A percentile compares a stretch with the other conserved stretches of the same genome.
phyloP scores from a whole-genome alignment of 139 green algal species.

The Chlamydomonas asymmetrica region DNA sequence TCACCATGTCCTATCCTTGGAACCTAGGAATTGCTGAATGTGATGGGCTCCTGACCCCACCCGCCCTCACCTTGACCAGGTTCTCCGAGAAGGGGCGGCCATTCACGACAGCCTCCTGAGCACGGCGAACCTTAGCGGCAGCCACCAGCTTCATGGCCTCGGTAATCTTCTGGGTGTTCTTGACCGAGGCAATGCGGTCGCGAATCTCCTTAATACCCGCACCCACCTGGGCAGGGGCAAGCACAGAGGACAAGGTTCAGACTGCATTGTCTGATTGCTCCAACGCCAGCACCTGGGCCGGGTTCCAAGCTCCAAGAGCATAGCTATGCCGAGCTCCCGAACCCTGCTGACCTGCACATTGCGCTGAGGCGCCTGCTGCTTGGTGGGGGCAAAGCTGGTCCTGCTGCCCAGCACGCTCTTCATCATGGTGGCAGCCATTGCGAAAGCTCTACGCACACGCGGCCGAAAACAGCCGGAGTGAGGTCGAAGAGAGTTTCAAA shows the following conservation, averaged over 20 bases:
- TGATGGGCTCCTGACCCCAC: too few species aligned
- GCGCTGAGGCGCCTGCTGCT: constrained; percentile 3
- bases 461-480: too few species aligned
- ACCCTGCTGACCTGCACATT: constrained; percentile 25
- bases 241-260: not conserved
- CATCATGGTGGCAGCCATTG: constrained; percentile 31
- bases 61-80: constrained; percentile 90
- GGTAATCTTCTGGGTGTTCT: constrained; percentile 99
- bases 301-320: too few species aligned
- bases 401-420: constrained; percentile 25
- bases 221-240: constrained; percentile 36
- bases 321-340: not conserved
- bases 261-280: not conserved
- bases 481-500: not conserved
- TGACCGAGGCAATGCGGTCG: constrained; percentile 94
- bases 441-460: not conserved
- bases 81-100: constrained; percentile 98
- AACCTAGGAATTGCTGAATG: too few species aligned
- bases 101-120: constrained; percentile 96
- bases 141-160: constrained; percentile 95
- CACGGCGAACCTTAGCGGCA: constrained; percentile 91
- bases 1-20: too few species aligned
- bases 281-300: not conserved
- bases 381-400: constrained; percentile 14
- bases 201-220: constrained; percentile 88